phyloP scores from a whole-genome alignment of 2,329 filamentous ascomycete genomes.

The Alternaria sp. region DNA sequence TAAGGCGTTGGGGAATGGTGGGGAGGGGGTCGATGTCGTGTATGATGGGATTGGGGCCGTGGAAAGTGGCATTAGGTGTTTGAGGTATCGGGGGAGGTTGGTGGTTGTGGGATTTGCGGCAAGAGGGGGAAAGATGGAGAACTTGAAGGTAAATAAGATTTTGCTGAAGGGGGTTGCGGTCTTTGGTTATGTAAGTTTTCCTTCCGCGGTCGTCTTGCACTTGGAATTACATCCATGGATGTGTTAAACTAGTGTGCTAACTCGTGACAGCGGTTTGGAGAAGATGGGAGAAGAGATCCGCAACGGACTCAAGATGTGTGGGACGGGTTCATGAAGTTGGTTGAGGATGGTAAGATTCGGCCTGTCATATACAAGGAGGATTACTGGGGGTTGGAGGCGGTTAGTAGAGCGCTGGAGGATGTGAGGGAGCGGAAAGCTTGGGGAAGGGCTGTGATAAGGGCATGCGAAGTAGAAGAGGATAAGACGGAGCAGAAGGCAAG shows the following conservation, averaged over 20 bases:
- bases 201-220: neutral
- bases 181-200: conserved; percentile 30
- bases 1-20: conserved; percentile 53
- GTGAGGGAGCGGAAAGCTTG: conserved; percentile 58
- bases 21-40: conserved; percentile 63
- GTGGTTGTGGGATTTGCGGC: conserved; percentile 67
- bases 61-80: conserved; percentile 60
- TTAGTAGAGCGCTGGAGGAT: conserved; percentile 60
- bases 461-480: conserved; percentile 38
- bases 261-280: conserved; percentile 60
- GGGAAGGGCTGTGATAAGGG: conserved; percentile 63
- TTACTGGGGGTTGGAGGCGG: conserved; percentile 59
- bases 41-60: conserved; percentile 66
- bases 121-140: conserved; percentile 59
- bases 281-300: conserved; percentile 60
- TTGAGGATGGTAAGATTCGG: conserved; percentile 56
- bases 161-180: conserved; percentile 33
- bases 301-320: conserved; percentile 58
- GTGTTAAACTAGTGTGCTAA: no score
- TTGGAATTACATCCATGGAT: no score
- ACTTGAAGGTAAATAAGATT: conserved; percentile 29
- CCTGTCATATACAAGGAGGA: conserved; percentile 58
- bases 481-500: neutral
- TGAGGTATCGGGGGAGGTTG: conserved; percentile 61
- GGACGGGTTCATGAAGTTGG: conserved; percentile 58